Evolutionary conservation across 176 grass and related monocot species (phyloP), one percentile per base, ranked within the genome.

Genomic region (Oryza officinalis): DNA sequence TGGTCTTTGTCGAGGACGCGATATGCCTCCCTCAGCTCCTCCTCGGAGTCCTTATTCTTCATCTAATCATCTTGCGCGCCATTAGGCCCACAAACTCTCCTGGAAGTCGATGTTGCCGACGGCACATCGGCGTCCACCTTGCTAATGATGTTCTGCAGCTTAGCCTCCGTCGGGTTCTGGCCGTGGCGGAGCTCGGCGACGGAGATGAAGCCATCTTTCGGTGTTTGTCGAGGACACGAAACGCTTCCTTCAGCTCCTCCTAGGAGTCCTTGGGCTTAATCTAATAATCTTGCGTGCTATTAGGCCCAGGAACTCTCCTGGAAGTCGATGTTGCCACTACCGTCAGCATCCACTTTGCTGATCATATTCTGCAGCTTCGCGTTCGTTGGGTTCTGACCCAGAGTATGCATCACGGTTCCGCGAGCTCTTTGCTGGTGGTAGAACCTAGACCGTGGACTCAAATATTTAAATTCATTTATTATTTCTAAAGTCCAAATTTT

Each of bases 191-290:
- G 91, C 91, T 89, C 87, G 0, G 45, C 87, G 0, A 80, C 84
- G 3, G 91, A 84, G 83, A 92, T 92, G 81, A 89, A 63, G 10
- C 87, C 91, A 12, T 92, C 32, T 32, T 78, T 84, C 87, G 87
- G 81, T 92, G 77, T 87, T 92, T 89, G 84, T 92, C 91, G 13
- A 92, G 89, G 2, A 92, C 91, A 27, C 84, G 84, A 76, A 92
- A 92, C 15, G 91, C 91, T 87, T 92, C 91, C 87, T 25, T 84
- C 67, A 92, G 87, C 81, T 92, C 87, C 84, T 92, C 91, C 87
- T 89, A 80, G 0, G 87, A 81, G 57, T 87, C 87, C 0, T 47
- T 87, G 66, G 89, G 84, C 87, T 67, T 87, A 84, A 82, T 84
- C 77, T 74, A 32, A 32, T 32, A 1, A 32, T 32, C 32, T 32